These are phyloP conservation scores for Rhodomyrtus psidioides DNA, from an alignment of 441 rosid genomes.

Conservation along the genomic window DNA sequence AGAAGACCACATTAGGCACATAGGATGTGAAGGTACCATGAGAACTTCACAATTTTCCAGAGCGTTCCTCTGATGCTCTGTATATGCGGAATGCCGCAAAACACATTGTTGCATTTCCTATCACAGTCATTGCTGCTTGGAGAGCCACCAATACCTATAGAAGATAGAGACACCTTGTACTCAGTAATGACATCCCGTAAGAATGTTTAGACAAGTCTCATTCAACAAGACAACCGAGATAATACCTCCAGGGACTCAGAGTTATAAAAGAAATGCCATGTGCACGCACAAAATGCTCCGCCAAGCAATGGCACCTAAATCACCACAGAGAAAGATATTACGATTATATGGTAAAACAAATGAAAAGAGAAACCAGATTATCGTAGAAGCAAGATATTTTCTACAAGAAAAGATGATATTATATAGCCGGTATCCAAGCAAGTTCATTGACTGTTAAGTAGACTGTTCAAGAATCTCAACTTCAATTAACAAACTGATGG, in stretches of 20 bases:
- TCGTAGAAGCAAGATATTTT: background rate
- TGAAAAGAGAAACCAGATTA: background rate
- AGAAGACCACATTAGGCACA: background rate
- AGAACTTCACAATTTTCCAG: slow-evolving; percentile 30
- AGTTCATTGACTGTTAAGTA: background rate
- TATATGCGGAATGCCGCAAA: slow-evolving; percentile 72
- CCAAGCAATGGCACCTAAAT: slow-evolving; percentile 85
- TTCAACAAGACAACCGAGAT: background rate
- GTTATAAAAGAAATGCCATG: slow-evolving; percentile 97
- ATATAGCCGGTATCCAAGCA: background rate
- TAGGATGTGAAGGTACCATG: background rate
- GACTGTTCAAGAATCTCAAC: background rate
- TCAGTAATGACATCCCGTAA: background rate
- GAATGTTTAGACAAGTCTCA: background rate
- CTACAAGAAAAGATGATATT: background rate
- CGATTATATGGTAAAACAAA: background rate
- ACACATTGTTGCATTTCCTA: slow-evolving; percentile 77
- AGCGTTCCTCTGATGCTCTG: slow-evolving; percentile 34
- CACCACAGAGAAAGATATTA: background rate
- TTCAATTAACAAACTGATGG: background rate
- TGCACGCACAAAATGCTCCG: slow-evolving; percentile 93
- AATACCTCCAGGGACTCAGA: slow-evolving; percentile 86
- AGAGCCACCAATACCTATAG: slow-evolving; percentile 69
- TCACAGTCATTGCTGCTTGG: slow-evolving; percentile 73
- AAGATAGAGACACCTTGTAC: background rate